phyloP scores from a whole-genome alignment of 2,329 filamentous ascomycete species.

The Blastomyces parvus region DNA sequence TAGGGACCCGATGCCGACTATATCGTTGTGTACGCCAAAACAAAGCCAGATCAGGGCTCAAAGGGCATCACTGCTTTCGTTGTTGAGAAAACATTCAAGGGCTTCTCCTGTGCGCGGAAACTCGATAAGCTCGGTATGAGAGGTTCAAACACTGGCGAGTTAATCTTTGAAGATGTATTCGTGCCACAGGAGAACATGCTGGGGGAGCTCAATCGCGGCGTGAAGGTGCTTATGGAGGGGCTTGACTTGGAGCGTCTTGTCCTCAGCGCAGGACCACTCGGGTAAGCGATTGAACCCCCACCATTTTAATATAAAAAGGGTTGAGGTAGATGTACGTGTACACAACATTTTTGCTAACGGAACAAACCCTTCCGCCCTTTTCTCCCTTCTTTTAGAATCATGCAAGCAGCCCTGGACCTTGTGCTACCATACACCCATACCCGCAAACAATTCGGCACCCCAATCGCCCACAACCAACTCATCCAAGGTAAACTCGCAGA shows the following conservation, averaged over 20 bases:
- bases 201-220: slow-evolving; percentile 69
- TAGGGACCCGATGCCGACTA: slow-evolving; percentile 77
- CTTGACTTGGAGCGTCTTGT: slow-evolving; percentile 90
- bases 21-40: slow-evolving; percentile 96
- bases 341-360: not conserved
- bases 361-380: not conserved
- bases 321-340: not conserved
- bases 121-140: slow-evolving; percentile 98
- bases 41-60: slow-evolving; percentile 64
- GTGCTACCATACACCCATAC: slow-evolving; percentile 81
- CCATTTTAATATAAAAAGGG: not conserved
- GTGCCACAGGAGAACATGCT: slow-evolving; percentile 75
- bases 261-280: slow-evolving; percentile 78
- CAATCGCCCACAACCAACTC: slow-evolving; percentile 86
- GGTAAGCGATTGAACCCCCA: slow-evolving; percentile 35
- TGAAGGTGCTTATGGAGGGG: slow-evolving; percentile 89
- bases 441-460: slow-evolving; percentile 75
- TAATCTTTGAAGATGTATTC: slow-evolving; percentile 84
- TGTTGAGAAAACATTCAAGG: slow-evolving; percentile 58
- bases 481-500: slow-evolving; percentile 89
- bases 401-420: slow-evolving; percentile 83
- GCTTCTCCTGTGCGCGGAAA: slow-evolving; percentile 81
- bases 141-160: slow-evolving; percentile 89
- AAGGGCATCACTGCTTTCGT: slow-evolving; percentile 96
- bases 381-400: slow-evolving; percentile 46